These are phyloP conservation scores for Exobasidium cylindrosporum DNA, from an alignment of 1,284 basidiomycete genomes.

Conservation along the genomic window DNA sequence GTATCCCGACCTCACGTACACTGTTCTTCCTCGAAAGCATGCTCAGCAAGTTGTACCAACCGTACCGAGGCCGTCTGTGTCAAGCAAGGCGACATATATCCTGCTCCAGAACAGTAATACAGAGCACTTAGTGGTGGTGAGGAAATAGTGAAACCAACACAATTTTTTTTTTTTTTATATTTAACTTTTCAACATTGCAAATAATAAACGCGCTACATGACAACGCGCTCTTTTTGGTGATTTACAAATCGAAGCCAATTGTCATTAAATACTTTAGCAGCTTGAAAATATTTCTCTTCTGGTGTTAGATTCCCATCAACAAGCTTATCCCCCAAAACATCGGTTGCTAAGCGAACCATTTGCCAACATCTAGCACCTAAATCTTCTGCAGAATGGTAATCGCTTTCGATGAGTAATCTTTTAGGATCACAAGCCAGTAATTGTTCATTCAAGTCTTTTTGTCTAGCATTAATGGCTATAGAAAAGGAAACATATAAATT, in stretches of 20 bases:
- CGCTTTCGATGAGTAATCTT: slow-evolving; percentile 42
- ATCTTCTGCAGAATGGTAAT: slow-evolving; percentile 34
- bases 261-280: neutral
- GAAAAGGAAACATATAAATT: slow-evolving; percentile 50
- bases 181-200: too few species aligned
- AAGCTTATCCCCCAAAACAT: neutral
- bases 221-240: too few species aligned
- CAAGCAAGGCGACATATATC: neutral
- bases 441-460: slow-evolving; percentile 26
- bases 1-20: too few species aligned
- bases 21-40: neutral
- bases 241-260: slow-evolving; percentile 13
- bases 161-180: too few species aligned
- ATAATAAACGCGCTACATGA: too few species aligned
- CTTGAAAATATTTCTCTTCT: slow-evolving; percentile 1
- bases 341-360: slow-evolving; percentile 8
- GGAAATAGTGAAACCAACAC: too few species aligned
- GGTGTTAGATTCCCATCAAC: neutral
- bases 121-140: too few species aligned
- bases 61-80: neutral
- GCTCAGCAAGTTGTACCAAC: neutral
- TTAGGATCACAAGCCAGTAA: slow-evolving; percentile 25
- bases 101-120: too few species aligned
- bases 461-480: slow-evolving; percentile 40
- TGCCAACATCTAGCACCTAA: slow-evolving; percentile 19